Evolutionary conservation across 2,329 filamentous ascomycete genomes (phyloP), one percentile per base, ranked within the genome.

Genomic region (Metarhizium rileyi): DNA sequence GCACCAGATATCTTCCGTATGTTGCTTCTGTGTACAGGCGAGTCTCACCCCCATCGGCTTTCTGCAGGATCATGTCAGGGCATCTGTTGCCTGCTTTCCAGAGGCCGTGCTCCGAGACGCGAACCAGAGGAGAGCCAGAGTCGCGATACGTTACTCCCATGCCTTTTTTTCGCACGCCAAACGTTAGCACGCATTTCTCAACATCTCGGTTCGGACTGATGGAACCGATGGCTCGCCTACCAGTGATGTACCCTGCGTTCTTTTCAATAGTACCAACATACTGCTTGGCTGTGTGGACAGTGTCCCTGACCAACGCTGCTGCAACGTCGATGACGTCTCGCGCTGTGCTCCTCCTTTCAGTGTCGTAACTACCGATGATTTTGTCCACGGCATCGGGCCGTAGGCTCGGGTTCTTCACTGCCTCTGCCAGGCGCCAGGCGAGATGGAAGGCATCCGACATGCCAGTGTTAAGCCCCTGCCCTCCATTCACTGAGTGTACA

Each of bases 401-500:
- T 22, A 67, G 53, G 7, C 47, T 46, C 2, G 59, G 52, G 14
- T 60, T 51, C 6, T 56, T 62, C 8, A 64, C 33, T 1, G 61
- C 60, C 1, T 54, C 46, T 5, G 59, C 68, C 0, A 80, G 56
- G 33, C 78, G 77, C 76, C 77, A 81, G 8, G 70, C 70, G 1
- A 81, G 58, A 41, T 73, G 75, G 26, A 78, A 73, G 0, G 76
- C 75, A 57, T 81, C 77, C 5, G 74, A 71, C 28, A 80, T 70
- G 3, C 78, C 77, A 0, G 77, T 80, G 55, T 81, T 81, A 55
- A 81, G 68, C 0, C 78, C 78, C 53, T 80, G 77, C 0, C 76
- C 78, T 0, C 76, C 77, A 8, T 76, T 75, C 33, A 76, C 74
- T 1, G 69, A 76, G 50, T 80, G 75, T 3, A 76, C 76, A 49